Evolutionary conservation across 805 yeast species (phyloP), one percentile per base, ranked within the genome.

Genomic region (Kodamaea sagamina): DNA sequence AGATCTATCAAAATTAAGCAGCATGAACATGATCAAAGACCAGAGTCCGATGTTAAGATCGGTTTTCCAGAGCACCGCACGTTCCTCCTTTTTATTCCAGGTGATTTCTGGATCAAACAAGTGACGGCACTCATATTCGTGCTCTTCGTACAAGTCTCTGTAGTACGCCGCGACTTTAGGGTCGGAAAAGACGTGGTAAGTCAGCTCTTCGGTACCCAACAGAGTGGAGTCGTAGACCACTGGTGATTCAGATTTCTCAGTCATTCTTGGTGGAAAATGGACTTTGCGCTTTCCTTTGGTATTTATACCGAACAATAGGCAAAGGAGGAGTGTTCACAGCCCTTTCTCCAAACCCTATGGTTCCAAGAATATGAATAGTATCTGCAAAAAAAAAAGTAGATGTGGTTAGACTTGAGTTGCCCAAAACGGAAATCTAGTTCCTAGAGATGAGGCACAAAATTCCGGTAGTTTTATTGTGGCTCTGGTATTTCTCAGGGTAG

Each of bases 101-200:
- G 68, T 66, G 34, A 80, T 70, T 0, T 67, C 65, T 0, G 86
- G 84, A 54, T 84, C 86, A 51, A 82, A 77, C 11, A 67, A 67
- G 27, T 67, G 62, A 12, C 77, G 65, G 47, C 84, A 75, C 53
- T 82, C 87, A 53, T 82, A 82, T 8, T 72, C 38, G 2, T 77
- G 56, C 2, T 57, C 49, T 32, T 78, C 79, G 50, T 81, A 81
- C 5, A 78, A 32, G 0, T 61, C 51, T 3, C 60, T 49, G 55
- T 77, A 81, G 52, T 72, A 59, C 25, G 67, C 68, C 1, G 77
- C 80, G 1, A 72, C 67, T 3, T 50, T 61, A 0, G 79, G 79
- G 50, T 80, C 78, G 10, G 39, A 36, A 27, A 48, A 48, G n/a
- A 48, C 41, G 31, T 48, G 42, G 12, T 39, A 35, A 21, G 31